A percentile compares a stretch with the other conserved stretches of the same genome.
Evolutionary conservation across 331 rosid species (phyloP).

Genomic region (Arachis monticola): DNA sequence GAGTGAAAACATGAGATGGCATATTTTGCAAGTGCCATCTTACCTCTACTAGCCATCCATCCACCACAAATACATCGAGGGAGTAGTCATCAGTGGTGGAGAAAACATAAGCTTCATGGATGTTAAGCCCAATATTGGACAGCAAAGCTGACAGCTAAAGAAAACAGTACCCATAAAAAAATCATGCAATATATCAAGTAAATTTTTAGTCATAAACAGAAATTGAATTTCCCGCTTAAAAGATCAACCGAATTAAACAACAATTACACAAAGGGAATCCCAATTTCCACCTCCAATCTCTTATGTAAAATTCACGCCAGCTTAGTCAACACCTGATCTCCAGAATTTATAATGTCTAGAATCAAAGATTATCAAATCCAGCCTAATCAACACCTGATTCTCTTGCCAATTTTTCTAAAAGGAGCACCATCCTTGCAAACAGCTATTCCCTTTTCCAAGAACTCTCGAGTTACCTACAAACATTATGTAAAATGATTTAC

Average conservation of each 20-base stretch:
- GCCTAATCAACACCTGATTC: too few relatives aligned
- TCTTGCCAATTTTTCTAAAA: too few relatives aligned
- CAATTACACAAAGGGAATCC: conserved; percentile 14
- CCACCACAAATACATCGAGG: conserved; percentile 98
- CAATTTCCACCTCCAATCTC: conserved; percentile 20
- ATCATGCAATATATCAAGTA: conserved; percentile 24
- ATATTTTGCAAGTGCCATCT: conserved; percentile 11
- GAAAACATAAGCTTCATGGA: conserved; percentile 98
- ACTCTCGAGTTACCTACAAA: too few relatives aligned
- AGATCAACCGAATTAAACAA: conserved; percentile 16
- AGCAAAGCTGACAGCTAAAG: conserved; percentile 91
- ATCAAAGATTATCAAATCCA: too few relatives aligned
- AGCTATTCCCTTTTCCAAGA: too few relatives aligned
- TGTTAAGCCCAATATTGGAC: conserved; percentile 97
- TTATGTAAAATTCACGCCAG: neutral
- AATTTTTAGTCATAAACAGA: conserved; percentile 20
- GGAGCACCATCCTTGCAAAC: too few relatives aligned
- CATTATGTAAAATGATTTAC: too few relatives aligned
- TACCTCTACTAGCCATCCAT: conserved; percentile 98
- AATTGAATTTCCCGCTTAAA: conserved; percentile 16
- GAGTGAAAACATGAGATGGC: conserved; percentile 20
- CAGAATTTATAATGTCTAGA: too few relatives aligned
- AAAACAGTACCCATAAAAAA: conserved; percentile 53
- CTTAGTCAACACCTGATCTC: neutral
- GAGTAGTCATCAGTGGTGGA: conserved; percentile 96